Percentiles rank a stretch among this genome's conserved stretches.
Conservation (phyloP, 2,329 filamentous ascomycete genomes). For the Phyllosticta capitalensis region DNA sequence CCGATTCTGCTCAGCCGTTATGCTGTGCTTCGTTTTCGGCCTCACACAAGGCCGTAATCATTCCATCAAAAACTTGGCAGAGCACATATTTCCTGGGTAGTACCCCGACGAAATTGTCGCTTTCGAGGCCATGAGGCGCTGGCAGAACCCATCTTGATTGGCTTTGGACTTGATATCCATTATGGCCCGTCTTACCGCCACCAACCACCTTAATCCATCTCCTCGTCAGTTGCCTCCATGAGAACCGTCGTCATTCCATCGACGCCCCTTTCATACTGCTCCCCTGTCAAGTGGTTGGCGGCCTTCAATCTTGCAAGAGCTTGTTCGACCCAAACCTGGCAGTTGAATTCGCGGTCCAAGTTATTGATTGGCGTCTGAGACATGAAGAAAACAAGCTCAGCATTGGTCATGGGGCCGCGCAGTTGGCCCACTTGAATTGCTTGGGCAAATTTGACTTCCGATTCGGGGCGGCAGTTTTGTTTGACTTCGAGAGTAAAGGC, state of each 20-base stretch:
- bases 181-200: too few species aligned
- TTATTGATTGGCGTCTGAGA: not conserved
- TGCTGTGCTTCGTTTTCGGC: too few species aligned
- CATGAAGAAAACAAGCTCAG: not conserved
- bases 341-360: not conserved
- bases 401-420: not conserved
- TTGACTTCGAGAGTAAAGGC: not conserved
- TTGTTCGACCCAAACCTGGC: not conserved
- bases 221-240: not conserved
- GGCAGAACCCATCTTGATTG: not conserved
- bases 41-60: too few species aligned
- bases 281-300: not conserved
- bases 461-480: not conserved
- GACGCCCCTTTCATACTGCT: not conserved
- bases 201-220: not conserved
- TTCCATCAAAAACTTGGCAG: too few species aligned
- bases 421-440: not conserved
- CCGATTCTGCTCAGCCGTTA: too few species aligned
- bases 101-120: too few species aligned
- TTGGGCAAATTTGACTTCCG: not conserved
- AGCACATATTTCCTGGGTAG: too few species aligned
- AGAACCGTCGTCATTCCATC: not conserved
- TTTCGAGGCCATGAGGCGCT: too few species aligned
- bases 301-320: not conserved
- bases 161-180: not conserved